Percentiles rank a stretch among this genome's conserved stretches.
Evolutionary conservation across 495 filamentous ascomycete genomes (phyloP).

Genomic region (Saxispiralis lemnorum): DNA sequence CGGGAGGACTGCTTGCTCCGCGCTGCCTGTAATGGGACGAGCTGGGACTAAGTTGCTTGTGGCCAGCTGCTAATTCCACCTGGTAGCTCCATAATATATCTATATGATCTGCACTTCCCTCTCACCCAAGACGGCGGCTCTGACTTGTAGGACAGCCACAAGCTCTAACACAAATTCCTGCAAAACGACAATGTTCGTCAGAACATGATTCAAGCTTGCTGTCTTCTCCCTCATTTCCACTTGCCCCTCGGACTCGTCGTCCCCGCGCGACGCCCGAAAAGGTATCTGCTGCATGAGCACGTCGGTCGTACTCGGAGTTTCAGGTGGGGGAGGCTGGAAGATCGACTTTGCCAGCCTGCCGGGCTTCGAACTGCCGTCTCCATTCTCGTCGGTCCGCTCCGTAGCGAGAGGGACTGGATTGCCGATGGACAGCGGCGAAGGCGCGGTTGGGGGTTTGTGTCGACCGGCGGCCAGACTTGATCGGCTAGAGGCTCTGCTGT

Average conservation of each 20-base stretch:
- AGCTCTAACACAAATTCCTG: conserved; percentile 83
- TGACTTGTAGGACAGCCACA: conserved; percentile 67
- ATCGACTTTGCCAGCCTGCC: neutral
- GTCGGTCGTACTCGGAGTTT: conserved; percentile 13
- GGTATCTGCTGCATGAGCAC: conserved; percentile 9
- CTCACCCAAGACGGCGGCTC: conserved; percentile 57
- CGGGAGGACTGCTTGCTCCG: too few species aligned
- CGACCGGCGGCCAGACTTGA: conserved; percentile 2
- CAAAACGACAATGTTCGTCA: conserved; percentile 61
- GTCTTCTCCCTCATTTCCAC: conserved; percentile 11
- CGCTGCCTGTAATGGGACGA: too few species aligned
- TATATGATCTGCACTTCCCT: conserved; percentile 56
- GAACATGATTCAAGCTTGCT: conserved; percentile 59
- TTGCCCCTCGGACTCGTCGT: conserved; percentile 5
- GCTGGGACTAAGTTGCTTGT: too few species aligned
- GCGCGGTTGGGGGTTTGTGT: neutral
- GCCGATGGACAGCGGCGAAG: too few species aligned
- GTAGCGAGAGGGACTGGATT: neutral
- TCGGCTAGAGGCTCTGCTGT: conserved; percentile 4
- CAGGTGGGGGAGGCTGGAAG: conserved; percentile 12
- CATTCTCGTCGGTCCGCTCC: neutral
- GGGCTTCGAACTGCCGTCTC: too few species aligned
- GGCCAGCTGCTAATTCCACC: too few species aligned
- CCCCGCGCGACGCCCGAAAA: neutral
- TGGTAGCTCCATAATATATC: conserved; percentile 1